Conservation (phyloP, 306 rosid genomes). For the Trifolium repens region DNA sequence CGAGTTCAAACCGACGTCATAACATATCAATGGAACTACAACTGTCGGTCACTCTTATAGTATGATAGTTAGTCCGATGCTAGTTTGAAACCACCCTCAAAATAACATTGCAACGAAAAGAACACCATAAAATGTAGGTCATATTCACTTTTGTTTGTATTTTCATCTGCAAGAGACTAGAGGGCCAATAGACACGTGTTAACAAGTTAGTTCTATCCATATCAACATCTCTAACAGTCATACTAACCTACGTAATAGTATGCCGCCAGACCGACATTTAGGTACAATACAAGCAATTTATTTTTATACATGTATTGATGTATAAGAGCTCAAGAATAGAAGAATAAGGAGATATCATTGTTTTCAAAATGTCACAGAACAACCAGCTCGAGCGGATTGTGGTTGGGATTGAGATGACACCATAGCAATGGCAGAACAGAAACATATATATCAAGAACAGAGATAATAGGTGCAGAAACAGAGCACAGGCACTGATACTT, state of each 20-base stretch:
- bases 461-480: too few relatives aligned
- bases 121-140: too few relatives aligned
- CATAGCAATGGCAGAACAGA: too few relatives aligned
- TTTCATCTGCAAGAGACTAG: slow-evolving; percentile 17
- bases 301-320: not conserved
- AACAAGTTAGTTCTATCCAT: slow-evolving; percentile 9
- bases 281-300: not conserved
- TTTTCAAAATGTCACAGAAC: too few relatives aligned
- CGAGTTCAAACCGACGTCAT: too few relatives aligned
- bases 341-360: too few relatives aligned
- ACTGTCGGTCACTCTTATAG: not conserved
- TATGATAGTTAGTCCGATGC: not conserved
- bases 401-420: too few relatives aligned
- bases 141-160: not conserved
- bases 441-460: too few relatives aligned
- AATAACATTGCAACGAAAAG: not conserved
- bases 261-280: not conserved
- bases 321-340: not conserved
- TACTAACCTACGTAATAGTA: not conserved
- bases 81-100: not conserved
- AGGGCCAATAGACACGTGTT: not conserved
- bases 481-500: too few relatives aligned
- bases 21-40: not conserved
- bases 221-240: slow-evolving; percentile 7
- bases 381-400: too few relatives aligned